These are phyloP conservation scores for Vachellia collinsii DNA, from an alignment of 306 rosid species.

Conservation along the genomic window DNA sequence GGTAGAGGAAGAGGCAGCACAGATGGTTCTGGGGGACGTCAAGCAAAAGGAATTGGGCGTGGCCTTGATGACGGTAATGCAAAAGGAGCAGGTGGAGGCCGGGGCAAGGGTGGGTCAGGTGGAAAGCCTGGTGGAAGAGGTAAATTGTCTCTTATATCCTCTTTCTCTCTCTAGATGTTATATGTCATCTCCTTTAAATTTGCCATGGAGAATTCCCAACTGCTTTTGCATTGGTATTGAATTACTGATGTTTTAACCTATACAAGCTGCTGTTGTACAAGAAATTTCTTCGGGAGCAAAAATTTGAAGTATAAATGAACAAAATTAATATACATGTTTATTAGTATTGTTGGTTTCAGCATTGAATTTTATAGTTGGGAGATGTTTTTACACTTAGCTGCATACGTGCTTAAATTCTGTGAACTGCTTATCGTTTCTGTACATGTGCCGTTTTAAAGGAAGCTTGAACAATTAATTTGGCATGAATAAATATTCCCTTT, in stretches of 20 bases:
- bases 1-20: constrained; percentile 98
- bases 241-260: constrained; percentile 8
- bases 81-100: constrained; percentile 82
- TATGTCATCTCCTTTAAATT: constrained; percentile 11
- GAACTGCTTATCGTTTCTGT: background rate
- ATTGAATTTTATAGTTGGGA: background rate
- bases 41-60: constrained; percentile 84
- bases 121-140: constrained; percentile 90
- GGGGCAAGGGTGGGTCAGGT: constrained; percentile 88
- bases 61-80: constrained; percentile 84
- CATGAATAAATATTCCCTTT: no score
- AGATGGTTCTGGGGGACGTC: constrained; percentile 85
- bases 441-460: background rate
- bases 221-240: background rate
- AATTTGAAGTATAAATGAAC: constrained; percentile 10
- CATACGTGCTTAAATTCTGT: background rate
- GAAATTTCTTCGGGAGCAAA: background rate
- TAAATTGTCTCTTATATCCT: constrained; percentile 39
- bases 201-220: background rate
- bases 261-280: constrained; percentile 1
- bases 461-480: background rate
- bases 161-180: constrained; percentile 20
- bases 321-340: background rate
- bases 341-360: background rate
- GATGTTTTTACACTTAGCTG: background rate